phyloP scores from a whole-genome alignment of 2,329 filamentous ascomycete genomes.

The Aspergillus pseudoviridinutans region DNA sequence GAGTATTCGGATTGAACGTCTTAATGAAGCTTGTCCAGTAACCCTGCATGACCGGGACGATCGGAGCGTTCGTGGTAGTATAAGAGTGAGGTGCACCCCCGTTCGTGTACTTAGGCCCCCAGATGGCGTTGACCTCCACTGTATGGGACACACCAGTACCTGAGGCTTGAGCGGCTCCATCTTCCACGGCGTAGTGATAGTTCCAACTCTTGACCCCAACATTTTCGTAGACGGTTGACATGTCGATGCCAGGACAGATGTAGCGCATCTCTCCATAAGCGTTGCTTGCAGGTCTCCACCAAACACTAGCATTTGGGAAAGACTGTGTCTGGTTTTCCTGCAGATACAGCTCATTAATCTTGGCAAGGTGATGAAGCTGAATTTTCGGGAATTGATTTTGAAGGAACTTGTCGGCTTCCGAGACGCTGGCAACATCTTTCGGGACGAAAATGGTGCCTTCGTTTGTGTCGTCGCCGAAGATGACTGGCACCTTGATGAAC shows the following conservation, averaged over 20 bases:
- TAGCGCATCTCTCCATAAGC: constrained; percentile 64
- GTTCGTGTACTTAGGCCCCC: constrained; percentile 56
- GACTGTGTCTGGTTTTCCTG: constrained; percentile 39
- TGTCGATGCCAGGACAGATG: constrained; percentile 58
- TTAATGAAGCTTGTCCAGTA: constrained; percentile 75
- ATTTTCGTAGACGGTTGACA: constrained; percentile 43
- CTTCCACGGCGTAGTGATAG: constrained; percentile 67
- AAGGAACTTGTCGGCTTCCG: constrained; percentile 54
- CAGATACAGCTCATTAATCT: constrained; percentile 56
- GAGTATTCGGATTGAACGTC: constrained; percentile 61
- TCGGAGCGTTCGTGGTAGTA: constrained; percentile 50
- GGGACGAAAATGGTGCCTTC: constrained; percentile 63
- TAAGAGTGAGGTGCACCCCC: constrained; percentile 55
- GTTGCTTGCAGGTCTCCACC: constrained; percentile 56
- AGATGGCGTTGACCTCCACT: constrained; percentile 63
- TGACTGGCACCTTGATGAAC: constrained; percentile 52
- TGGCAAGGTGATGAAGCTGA: constrained; percentile 46
- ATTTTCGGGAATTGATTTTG: constrained; percentile 57
- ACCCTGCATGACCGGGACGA: constrained; percentile 60
- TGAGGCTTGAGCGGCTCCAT: constrained; percentile 48
- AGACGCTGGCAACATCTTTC: constrained; percentile 42
- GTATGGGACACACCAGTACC: constrained; percentile 66
- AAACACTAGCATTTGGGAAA: constrained; percentile 50
- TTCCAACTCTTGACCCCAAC: constrained; percentile 51
- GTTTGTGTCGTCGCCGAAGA: constrained; percentile 59